A percentile compares a stretch with the other conserved stretches of the same genome.
phyloP scores from a whole-genome alignment of 805 yeast genomes.

The Ogataea henricii region DNA sequence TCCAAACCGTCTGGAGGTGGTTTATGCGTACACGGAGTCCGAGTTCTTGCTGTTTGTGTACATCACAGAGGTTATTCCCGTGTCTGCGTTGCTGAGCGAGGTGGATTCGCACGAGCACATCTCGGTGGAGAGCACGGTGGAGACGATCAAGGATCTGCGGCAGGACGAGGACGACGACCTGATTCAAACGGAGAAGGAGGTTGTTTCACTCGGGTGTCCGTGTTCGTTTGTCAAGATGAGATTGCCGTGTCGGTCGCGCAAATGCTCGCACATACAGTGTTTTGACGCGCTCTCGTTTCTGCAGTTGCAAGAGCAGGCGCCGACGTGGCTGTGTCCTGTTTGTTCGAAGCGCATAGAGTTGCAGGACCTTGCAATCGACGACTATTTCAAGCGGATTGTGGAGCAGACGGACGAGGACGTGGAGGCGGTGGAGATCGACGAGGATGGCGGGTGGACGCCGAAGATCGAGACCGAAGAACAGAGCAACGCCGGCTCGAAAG shows the following conservation, averaged over 20 bases:
- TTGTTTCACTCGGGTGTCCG: slow-evolving; percentile 76
- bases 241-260: slow-evolving; percentile 67
- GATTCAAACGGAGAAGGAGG: slow-evolving; percentile 59
- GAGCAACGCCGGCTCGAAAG: slow-evolving; percentile 1
- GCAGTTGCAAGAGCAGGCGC: slow-evolving; percentile 73
- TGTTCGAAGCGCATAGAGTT: slow-evolving; percentile 59
- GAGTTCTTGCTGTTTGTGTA: slow-evolving; percentile 57
- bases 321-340: slow-evolving; percentile 88
- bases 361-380: slow-evolving; percentile 69
- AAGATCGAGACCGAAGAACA: slow-evolving; percentile 14
- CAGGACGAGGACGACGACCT: slow-evolving; percentile 67
- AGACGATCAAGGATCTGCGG: slow-evolving; percentile 26
- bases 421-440: slow-evolving; percentile 65
- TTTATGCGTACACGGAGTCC: slow-evolving; percentile 58
- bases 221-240: slow-evolving; percentile 69
- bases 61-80: slow-evolving; percentile 51
- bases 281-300: slow-evolving; percentile 80
- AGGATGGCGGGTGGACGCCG: slow-evolving; percentile 74
- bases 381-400: slow-evolving; percentile 67
- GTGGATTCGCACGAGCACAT: slow-evolving; percentile 54
- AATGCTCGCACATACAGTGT: slow-evolving; percentile 83
- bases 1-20: slow-evolving; percentile 48
- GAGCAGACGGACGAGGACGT: slow-evolving; percentile 51
- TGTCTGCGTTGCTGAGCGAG: slow-evolving; percentile 43
- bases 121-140: slow-evolving; percentile 47